Conservation (phyloP, 768 basidiomycete species). For the Suillus fuscotomentosus region DNA sequence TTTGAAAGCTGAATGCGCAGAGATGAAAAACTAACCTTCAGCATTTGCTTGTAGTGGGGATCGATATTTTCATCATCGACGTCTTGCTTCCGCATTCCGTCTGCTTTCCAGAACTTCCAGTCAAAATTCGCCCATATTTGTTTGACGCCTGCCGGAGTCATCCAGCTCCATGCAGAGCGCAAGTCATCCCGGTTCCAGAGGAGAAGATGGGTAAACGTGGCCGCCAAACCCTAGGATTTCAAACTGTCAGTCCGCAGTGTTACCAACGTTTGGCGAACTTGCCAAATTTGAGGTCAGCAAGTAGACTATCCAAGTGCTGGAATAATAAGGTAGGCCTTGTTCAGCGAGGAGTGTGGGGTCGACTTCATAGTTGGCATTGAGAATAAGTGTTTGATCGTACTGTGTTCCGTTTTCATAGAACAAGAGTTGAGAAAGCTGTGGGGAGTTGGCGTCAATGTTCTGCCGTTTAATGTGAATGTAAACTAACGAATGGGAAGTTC, state of each 20-base stretch:
- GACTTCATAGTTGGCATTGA: conserved; percentile 38
- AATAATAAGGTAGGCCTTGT: conserved; percentile 39
- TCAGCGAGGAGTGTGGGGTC: conserved; percentile 38
- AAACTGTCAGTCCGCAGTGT: not conserved
- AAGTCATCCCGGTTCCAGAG: conserved; percentile 46
- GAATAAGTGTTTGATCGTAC: conserved; percentile 49
- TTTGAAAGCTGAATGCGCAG: not conserved
- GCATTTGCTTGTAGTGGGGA: conserved; percentile 51
- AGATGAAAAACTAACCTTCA: conserved; percentile 34
- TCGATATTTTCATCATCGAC: conserved; percentile 34
- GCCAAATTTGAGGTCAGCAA: conserved; percentile 42
- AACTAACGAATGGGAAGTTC: conserved; percentile 49
- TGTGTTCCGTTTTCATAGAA: conserved; percentile 46
- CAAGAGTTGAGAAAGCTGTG: conserved; percentile 37
- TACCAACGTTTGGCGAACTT: not conserved
- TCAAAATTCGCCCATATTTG: conserved; percentile 34
- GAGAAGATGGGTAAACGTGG: conserved; percentile 46
- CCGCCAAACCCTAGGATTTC: conserved; percentile 35
- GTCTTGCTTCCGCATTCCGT: conserved; percentile 35
- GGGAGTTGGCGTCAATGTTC: not conserved
- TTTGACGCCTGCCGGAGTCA: conserved; percentile 33
- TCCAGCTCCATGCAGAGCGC: conserved; percentile 40
- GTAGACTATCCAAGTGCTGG: conserved; percentile 46
- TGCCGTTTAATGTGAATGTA: conserved; percentile 10
- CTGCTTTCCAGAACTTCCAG: conserved; percentile 42